A percentile compares a stretch with the other conserved stretches of the same genome.
Evolutionary conservation across 2,329 filamentous ascomycete species (phyloP).

Genomic region (Fulvia fulva): DNA sequence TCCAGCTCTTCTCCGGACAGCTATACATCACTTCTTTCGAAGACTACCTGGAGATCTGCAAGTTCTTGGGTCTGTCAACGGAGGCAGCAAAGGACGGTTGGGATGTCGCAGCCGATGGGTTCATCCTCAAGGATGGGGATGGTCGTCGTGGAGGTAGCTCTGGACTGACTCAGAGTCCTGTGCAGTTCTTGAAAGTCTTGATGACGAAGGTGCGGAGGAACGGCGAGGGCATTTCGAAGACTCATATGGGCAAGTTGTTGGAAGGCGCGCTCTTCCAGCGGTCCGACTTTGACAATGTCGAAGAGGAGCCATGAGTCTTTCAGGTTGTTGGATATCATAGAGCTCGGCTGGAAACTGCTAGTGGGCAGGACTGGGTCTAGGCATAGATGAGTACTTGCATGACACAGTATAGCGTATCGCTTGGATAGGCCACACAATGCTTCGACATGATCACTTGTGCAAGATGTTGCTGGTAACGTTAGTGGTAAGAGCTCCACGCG

Average conservation of each 20-base stretch:
- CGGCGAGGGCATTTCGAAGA: constrained; percentile 20
- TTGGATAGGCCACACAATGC: too few relatives aligned
- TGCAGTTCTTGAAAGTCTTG: constrained; percentile 21
- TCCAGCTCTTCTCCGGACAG: constrained; percentile 66
- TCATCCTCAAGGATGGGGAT: constrained; percentile 18
- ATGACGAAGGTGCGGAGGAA: constrained; percentile 21
- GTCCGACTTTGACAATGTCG: constrained; percentile 2
- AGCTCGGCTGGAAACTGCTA: too few relatives aligned
- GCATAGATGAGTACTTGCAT: too few relatives aligned
- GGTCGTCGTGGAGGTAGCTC: neutral
- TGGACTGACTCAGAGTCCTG: constrained; percentile 15
- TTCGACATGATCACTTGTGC: too few relatives aligned
- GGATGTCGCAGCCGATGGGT: constrained; percentile 21
- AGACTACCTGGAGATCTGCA: constrained; percentile 46
- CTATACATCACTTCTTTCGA: constrained; percentile 55
- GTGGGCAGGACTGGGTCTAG: too few relatives aligned
- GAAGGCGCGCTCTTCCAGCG: constrained; percentile 16
- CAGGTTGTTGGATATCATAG: neutral
- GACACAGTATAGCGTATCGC: too few relatives aligned
- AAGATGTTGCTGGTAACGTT: too few relatives aligned
- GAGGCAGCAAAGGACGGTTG: constrained; percentile 11
- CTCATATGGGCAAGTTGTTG: constrained; percentile 24
- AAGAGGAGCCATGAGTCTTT: neutral
- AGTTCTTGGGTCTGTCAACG: constrained; percentile 16
- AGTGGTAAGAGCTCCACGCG: too few relatives aligned